These are phyloP conservation scores for Geotrichum citri-aurantii DNA, from an alignment of 1,139 yeast species.

Conservation along the genomic window DNA sequence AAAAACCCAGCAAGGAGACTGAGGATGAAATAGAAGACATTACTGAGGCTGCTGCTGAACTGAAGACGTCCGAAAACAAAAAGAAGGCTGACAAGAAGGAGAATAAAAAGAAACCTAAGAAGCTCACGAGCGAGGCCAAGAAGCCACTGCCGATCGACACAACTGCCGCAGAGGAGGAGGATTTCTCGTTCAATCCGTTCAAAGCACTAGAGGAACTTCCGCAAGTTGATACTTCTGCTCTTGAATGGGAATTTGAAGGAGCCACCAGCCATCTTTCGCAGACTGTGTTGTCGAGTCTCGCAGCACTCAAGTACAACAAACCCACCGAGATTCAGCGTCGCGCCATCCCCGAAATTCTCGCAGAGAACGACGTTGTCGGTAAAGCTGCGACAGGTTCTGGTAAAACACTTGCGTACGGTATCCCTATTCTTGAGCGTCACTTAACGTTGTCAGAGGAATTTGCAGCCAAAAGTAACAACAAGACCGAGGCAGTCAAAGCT, in stretches of 20 bases:
- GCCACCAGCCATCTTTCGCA: slow-evolving; percentile 40
- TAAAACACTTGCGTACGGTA: slow-evolving; percentile 91
- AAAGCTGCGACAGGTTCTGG: slow-evolving; percentile 99
- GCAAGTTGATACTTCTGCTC: slow-evolving; percentile 19
- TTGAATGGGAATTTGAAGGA: slow-evolving; percentile 28
- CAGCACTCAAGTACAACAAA: slow-evolving; percentile 49
- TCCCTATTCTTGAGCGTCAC: slow-evolving; percentile 75
- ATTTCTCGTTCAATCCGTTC: slow-evolving; percentile 18
- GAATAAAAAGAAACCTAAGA: slow-evolving; percentile 26
- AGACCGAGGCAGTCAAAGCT: slow-evolving; percentile 20
- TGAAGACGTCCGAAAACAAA: background rate
- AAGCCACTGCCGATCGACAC: slow-evolving; percentile 15
- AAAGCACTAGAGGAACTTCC: slow-evolving; percentile 25
- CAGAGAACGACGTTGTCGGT: slow-evolving; percentile 80
- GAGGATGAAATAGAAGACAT: slow-evolving; percentile 17
- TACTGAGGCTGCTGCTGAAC: slow-evolving; percentile 26
- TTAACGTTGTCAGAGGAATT: slow-evolving; percentile 20
- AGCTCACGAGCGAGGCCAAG: slow-evolving; percentile 14
- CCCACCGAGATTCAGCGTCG: slow-evolving; percentile 83
- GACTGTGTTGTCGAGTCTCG: slow-evolving; percentile 54
- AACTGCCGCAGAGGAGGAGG: slow-evolving; percentile 17
- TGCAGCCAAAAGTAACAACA: slow-evolving; percentile 18
- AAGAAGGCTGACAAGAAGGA: slow-evolving; percentile 14
- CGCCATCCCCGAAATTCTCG: slow-evolving; percentile 69
- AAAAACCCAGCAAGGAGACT: slow-evolving; percentile 17